These are phyloP conservation scores for Ceratocystis colombiana DNA, from an alignment of 2,329 filamentous ascomycete genomes.

Conservation along the genomic window DNA sequence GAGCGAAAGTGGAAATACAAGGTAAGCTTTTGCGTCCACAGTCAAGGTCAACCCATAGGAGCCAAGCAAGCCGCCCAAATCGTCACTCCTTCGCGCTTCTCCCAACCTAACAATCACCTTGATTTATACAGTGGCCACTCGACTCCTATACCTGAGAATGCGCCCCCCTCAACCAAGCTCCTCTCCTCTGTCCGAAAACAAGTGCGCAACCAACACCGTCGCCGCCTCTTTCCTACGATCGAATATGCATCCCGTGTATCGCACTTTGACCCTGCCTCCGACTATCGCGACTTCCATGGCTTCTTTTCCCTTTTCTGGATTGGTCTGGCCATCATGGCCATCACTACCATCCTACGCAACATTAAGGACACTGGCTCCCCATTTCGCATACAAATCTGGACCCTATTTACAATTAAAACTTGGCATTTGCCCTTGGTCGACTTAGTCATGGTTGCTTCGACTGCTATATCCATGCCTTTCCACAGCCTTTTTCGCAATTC, in stretches of 20 bases:
- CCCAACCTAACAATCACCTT: background rate
- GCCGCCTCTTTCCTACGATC: conserved; percentile 82
- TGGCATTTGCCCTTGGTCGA: conserved; percentile 80
- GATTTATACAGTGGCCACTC: conserved; percentile 55
- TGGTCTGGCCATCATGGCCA: conserved; percentile 88
- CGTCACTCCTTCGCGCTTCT: background rate
- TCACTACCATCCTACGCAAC: conserved; percentile 87
- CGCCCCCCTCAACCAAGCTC: conserved; percentile 80
- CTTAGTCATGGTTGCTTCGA: conserved; percentile 70
- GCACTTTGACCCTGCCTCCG: conserved; percentile 86
- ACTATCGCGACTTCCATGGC: conserved; percentile 88
- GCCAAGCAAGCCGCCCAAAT: background rate
- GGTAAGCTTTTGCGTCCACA: conserved; percentile 9
- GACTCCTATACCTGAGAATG: conserved; percentile 77
- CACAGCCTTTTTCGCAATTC: conserved; percentile 55
- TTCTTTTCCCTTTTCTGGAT: conserved; percentile 99
- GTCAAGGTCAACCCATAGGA: too few relatives aligned
- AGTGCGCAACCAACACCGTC: conserved; percentile 67
- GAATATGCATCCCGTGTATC: conserved; percentile 85
- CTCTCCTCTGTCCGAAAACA: conserved; percentile 78
- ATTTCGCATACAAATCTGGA: conserved; percentile 77
- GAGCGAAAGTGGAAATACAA: conserved; percentile 21
- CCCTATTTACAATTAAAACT: conserved; percentile 75
- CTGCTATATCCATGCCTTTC: conserved; percentile 59
- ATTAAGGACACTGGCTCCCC: conserved; percentile 88